These are phyloP conservation scores for Meira miltonrushii DNA, from an alignment of 1,284 basidiomycete genomes.

Conservation along the genomic window DNA sequence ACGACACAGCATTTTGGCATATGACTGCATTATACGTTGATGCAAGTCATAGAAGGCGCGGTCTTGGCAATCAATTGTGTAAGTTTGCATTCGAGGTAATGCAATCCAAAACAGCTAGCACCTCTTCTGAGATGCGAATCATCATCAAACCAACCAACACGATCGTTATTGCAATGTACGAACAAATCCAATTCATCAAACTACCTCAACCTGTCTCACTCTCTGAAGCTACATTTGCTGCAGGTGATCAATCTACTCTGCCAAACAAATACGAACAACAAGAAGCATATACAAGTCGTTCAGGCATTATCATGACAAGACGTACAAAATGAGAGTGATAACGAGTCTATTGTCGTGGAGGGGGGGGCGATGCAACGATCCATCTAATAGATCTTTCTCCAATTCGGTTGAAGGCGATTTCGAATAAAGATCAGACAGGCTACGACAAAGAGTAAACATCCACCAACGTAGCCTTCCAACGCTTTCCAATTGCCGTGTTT, in stretches of 20 bases:
- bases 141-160: conserved; percentile 19
- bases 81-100: conserved; percentile 12
- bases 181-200: conserved; percentile 15
- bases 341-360: too few species aligned
- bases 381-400: too few species aligned
- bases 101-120: not conserved
- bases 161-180: conserved; percentile 15
- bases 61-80: conserved; percentile 14
- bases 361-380: too few species aligned
- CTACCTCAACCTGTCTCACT: conserved; percentile 3
- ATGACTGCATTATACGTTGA: conserved; percentile 20
- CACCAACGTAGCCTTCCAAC: too few species aligned
- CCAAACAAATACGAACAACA: not conserved
- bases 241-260: not conserved
- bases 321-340: too few species aligned
- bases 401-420: too few species aligned
- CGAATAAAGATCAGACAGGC: too few species aligned
- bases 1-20: conserved; percentile 11
- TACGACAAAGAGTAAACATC: too few species aligned
- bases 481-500: too few species aligned
- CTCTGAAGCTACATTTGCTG: conserved; percentile 6
- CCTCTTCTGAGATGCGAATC: conserved; percentile 13
- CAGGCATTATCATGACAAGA: not conserved
- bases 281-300: not conserved
- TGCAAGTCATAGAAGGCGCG: conserved; percentile 12